These are phyloP conservation scores for Arthrobotrys sphaeroides DNA, from an alignment of 2,329 filamentous ascomycete species.

Conservation along the genomic window DNA sequence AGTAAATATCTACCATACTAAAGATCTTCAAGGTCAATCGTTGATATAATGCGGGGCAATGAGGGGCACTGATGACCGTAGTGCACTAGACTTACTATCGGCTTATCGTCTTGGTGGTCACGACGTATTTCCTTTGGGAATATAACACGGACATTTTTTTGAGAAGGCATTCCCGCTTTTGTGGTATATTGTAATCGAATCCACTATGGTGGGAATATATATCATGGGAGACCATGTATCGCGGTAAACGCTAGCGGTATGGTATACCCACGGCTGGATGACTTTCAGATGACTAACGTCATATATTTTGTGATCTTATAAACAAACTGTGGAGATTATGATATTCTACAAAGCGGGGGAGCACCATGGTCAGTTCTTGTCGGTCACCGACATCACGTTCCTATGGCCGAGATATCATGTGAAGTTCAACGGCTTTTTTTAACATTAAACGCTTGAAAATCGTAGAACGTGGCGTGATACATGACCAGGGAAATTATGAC, in stretches of 20 bases:
- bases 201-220: no score
- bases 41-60: slow-evolving; percentile 5
- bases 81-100: not conserved
- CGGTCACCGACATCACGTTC: not conserved
- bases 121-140: no score
- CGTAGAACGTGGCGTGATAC: slow-evolving; percentile 1
- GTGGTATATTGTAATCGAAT: not conserved
- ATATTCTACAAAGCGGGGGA: no score
- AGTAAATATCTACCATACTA: not conserved
- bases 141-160: no score
- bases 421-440: not conserved
- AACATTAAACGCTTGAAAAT: not conserved
- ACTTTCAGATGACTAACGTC: not conserved
- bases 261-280: not conserved
- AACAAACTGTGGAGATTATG: no score
- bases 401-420: not conserved
- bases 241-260: not conserved
- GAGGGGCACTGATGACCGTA: not conserved
- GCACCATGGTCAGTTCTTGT: not conserved
- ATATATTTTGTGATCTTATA: not conserved
- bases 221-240: not conserved
- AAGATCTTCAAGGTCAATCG: not conserved
- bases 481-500: not conserved
- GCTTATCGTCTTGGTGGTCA: not conserved
- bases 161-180: not conserved